Conservation (phyloP, 31 red algal species). For the Odonthalia washingtoniensis region DNA sequence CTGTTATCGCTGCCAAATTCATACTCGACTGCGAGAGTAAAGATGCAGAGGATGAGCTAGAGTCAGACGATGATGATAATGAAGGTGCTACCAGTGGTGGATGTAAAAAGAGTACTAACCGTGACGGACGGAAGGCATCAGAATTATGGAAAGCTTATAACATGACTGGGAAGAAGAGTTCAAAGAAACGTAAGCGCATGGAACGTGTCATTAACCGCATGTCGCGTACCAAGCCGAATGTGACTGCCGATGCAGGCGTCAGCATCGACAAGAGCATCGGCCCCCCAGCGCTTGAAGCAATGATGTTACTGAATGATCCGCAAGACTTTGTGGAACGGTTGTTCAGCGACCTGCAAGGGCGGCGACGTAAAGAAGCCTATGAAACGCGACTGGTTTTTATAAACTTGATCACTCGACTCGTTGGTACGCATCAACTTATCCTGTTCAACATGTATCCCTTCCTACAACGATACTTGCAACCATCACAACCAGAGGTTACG, state of each 20-base stretch:
- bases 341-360: slow-evolving; percentile 73
- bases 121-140: slow-evolving; percentile 63
- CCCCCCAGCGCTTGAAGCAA: slow-evolving; percentile 58
- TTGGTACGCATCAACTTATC: slow-evolving; percentile 81
- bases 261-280: slow-evolving; percentile 38
- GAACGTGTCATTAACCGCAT: slow-evolving; percentile 64
- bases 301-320: slow-evolving; percentile 81
- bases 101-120: neutral
- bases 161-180: slow-evolving; percentile 77
- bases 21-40: slow-evolving; percentile 74
- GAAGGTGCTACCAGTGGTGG: neutral
- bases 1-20: slow-evolving; percentile 67
- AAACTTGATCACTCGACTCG: slow-evolving; percentile 81
- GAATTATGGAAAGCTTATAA: slow-evolving; percentile 80
- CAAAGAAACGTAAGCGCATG: slow-evolving; percentile 69
- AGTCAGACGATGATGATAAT: slow-evolving; percentile 67
- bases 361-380: slow-evolving; percentile 69
- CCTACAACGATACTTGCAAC: slow-evolving; percentile 88
- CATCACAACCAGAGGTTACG: slow-evolving; percentile 80
- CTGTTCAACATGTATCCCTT: slow-evolving; percentile 83
- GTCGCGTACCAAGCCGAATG: slow-evolving; percentile 37
- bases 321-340: slow-evolving; percentile 86
- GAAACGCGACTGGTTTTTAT: slow-evolving; percentile 78
- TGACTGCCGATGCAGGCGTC: neutral
- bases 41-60: slow-evolving; percentile 38